Evolutionary conservation across 2,329 filamentous ascomycete species (phyloP).

Genomic region (Talaromyces sp.): DNA sequence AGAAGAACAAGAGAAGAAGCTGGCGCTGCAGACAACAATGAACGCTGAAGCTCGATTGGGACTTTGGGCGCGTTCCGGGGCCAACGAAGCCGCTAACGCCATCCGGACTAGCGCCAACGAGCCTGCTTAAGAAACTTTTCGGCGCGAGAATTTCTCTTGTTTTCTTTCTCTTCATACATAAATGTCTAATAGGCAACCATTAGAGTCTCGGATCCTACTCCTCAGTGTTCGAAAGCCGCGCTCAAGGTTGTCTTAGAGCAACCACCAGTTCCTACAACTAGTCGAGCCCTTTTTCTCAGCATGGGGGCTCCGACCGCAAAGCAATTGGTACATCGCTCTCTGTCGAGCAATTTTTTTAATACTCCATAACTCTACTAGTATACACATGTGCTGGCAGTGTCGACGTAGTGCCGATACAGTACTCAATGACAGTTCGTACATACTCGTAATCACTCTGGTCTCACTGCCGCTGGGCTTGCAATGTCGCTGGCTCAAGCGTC

Average conservation of each 20-base stretch:
- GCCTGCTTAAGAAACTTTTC: conserved; percentile 21
- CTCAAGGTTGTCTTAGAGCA: conserved; percentile 95
- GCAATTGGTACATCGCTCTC: conserved; percentile 38
- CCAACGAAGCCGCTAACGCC: conserved; percentile 21
- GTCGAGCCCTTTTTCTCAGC: conserved; percentile 53
- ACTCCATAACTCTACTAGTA: background rate
- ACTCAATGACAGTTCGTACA: background rate
- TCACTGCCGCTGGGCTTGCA: background rate
- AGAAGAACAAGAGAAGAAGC: background rate
- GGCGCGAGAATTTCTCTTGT: conserved; percentile 30
- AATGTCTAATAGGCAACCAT: conserved; percentile 75
- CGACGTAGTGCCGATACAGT: background rate
- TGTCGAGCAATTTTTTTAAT: background rate
- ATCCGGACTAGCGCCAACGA: conserved; percentile 27
- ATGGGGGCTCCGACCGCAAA: conserved; percentile 50
- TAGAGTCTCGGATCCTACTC: conserved; percentile 98
- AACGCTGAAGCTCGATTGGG: background rate
- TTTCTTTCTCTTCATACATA: conserved; percentile 44
- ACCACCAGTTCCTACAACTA: conserved; percentile 68
- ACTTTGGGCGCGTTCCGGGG: conserved; percentile 26
- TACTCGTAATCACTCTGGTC: background rate
- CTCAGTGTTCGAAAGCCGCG: conserved; percentile 90
- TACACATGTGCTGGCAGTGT: background rate
- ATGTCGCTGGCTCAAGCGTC: background rate
- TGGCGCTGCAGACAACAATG: background rate